Base-by-base conservation (phyloP, 2,329 filamentous ascomycete genomes). In the Exophiala mesophila region DNA sequence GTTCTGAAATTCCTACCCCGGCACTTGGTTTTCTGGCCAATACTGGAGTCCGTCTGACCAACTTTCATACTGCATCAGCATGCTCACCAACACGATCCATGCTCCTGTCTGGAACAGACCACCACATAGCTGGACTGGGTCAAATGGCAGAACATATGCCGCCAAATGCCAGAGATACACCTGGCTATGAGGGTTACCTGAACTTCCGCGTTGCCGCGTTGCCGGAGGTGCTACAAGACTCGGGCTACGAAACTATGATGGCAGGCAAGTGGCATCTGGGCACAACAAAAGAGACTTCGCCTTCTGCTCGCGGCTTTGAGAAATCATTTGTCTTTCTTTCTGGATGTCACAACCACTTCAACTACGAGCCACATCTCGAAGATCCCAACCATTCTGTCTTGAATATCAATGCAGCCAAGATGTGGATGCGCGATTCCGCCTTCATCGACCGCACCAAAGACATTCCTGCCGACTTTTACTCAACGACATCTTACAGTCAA, bases 191-290 rank as follows among this genome's bases (percentile, higher is more conserved):
- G 39, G 62, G 62, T 3, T 64, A 62, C 26, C 41, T 65, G 20
- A 64, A 63, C 39, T 31, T 31, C 17, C 41, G 49, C 5, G 61
- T 64, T 2, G 62, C 56, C 5, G 50, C 62, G 2, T 32, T 64
- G 9, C 57, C 60, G 4, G 62, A 63, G 35, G 31, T 64, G 0
- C 45, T 64, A 3, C 50, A 49, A 2, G 61, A 63, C 36, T 45
- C 44, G 17, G 62, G 59, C 8, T 64, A 63, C 43, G 51, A 57
- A 31, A 63, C 60, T 0, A 33, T 54, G 6, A 60, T 63, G 54
- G 55, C 56, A 5, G 62, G 62, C 5, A 64, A 64, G 40, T 63
- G 61, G 61, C 61, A 63, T 40, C 45, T 63, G 4, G 61, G 61
- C 1, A 35, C 63, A 19, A 54, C 39, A 7, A 44, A 37, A n/a